Conservation (phyloP, 345 rosid species). For the Linum lewisii region DNA sequence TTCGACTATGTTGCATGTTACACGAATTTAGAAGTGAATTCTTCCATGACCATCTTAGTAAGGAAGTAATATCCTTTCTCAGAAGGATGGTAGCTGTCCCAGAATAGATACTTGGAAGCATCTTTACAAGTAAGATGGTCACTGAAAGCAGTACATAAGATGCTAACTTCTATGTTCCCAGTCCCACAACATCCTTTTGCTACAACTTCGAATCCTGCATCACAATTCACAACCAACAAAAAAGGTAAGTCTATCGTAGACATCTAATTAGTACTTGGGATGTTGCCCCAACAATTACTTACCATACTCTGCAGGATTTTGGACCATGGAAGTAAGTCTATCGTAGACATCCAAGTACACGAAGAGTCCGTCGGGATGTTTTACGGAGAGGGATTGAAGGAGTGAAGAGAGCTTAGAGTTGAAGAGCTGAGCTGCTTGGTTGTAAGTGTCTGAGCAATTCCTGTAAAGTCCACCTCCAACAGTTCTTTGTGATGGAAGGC, state of each 20-base stretch:
- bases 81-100: conserved; percentile 80
- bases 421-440: conserved; percentile 43
- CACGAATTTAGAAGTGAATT: background rate
- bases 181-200: conserved; percentile 67
- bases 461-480: conserved; percentile 42
- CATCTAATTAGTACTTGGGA: too few species aligned
- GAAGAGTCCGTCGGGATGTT: conserved; percentile 21
- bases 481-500: conserved; percentile 68
- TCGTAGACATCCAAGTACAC: conserved; percentile 36
- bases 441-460: conserved; percentile 31
- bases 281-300: background rate
- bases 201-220: conserved; percentile 45
- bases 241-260: too few species aligned
- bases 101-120: conserved; percentile 47
- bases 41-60: background rate
- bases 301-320: conserved; percentile 46
- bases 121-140: conserved; percentile 24
- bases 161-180: conserved; percentile 44
- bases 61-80: conserved; percentile 36
- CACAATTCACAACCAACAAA: background rate
- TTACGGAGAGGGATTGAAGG: conserved; percentile 20
- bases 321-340: conserved; percentile 27
- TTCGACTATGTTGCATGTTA: too few species aligned
- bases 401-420: conserved; percentile 40
- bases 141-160: conserved; percentile 29